Evolutionary conservation across 805 yeast genomes (phyloP), one percentile per base, ranked within the genome.

Genomic region (Metschnikowia shivogae): DNA sequence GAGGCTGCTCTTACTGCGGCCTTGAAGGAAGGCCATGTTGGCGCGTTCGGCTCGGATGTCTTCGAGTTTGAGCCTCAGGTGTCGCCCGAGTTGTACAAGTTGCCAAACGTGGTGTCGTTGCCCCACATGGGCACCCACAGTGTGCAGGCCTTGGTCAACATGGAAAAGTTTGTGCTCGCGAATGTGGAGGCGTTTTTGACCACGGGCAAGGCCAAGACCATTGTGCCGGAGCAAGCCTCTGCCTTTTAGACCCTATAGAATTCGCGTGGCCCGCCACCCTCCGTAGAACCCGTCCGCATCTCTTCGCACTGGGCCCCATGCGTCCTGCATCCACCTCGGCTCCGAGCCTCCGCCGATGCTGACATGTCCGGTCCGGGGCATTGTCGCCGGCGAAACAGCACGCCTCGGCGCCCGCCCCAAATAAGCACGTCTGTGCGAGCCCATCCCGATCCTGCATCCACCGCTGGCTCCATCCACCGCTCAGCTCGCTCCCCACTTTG

Each of bases 61-160:
- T 81, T 82, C 61, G 90, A 85, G 61, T 65, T 70, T 50, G 95
- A 86, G 63, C 95, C 95, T 9, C 59, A 78, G 50, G 84, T 80
- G n/a, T 75, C 84, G 35, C 65, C 74, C 58, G 89, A 84, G 48
- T 67, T 86, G 50, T 64, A 76, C 39, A 67, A 70, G 27, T 65
- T 84, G 64, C 85, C 86, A 11, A 83, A 84, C 51, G 87, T 82
- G n/a, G 73, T 85, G 10, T 77, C 86, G 30, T 69, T 86, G 53
- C 97, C 97, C 12, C 97, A 89, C 62, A 81, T 87, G 84, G 97
- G 96, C 24, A 87, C 96, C 0, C 81, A 81, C 60, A 72, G 92
- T 4, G 65, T 66, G 42, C 95, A 89, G 65, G 85, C 96, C 3
- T 78, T 85, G 58, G 67, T 72, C 54, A 76, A 77, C 55, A 87